phyloP scores from a whole-genome alignment of 177 flowering plant species.

The Telopea speciosissima region DNA sequence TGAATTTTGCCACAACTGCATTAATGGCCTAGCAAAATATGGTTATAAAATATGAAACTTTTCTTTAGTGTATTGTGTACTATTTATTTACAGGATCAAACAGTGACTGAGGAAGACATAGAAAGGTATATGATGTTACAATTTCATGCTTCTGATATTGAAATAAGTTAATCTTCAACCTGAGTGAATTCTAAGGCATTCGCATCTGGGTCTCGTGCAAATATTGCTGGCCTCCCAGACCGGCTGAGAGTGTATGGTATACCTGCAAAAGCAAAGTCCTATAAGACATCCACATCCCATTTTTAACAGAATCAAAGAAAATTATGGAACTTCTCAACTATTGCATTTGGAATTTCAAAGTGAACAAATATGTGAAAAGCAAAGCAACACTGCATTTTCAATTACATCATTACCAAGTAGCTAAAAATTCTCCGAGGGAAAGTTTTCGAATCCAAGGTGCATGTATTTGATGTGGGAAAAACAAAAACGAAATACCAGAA shows the following conservation, averaged over 20 bases:
- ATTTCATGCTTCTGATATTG: not conserved
- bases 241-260: conserved; percentile 80
- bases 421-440: not conserved
- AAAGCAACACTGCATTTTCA: not conserved
- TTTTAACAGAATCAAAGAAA: too few relatives aligned
- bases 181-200: conserved; percentile 92
- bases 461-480: not conserved
- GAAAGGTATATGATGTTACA: not conserved
- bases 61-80: not conserved
- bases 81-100: not conserved
- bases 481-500: not conserved
- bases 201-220: conserved; percentile 88
- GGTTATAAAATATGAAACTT: not conserved
- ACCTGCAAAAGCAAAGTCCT: conserved; percentile 35
- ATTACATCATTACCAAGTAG: not conserved
- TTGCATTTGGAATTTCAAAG: not conserved
- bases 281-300: not conserved
- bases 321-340: too few relatives aligned
- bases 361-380: not conserved
- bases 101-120: not conserved
- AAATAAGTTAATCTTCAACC: conserved; percentile 26
- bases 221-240: conserved; percentile 94
- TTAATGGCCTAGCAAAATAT: not conserved
- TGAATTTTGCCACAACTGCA: not conserved
- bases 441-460: not conserved